These are phyloP conservation scores for Podospora anserina DNA, from an alignment of 495 filamentous ascomycete species.

Conservation along the genomic window DNA sequence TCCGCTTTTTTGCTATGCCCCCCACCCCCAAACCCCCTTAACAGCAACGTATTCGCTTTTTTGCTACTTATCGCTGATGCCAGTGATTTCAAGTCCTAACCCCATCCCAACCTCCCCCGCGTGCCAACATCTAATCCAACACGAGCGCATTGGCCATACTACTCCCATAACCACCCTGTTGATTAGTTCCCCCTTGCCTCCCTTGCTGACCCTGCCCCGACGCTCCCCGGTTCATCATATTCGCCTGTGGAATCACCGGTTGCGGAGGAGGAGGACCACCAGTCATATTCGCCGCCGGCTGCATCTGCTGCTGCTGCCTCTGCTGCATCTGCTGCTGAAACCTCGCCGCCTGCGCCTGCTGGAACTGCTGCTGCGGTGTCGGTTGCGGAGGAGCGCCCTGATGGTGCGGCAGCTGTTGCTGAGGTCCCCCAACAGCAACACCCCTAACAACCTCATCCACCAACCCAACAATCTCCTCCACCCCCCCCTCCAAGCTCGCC, in stretches of 20 bases:
- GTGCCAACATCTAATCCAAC: background rate
- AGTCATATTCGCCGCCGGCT: conserved; percentile 4
- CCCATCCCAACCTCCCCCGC: too few species aligned
- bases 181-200: conserved; percentile 14
- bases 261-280: background rate
- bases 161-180: conserved; percentile 11
- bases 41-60: too few species aligned
- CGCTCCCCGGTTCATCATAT: background rate
- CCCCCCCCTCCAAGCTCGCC: conserved; percentile 31
- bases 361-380: conserved; percentile 10
- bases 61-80: too few species aligned
- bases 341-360: conserved; percentile 11
- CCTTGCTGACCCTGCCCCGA: background rate
- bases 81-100: too few species aligned
- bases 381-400: background rate
- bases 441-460: conserved; percentile 34
- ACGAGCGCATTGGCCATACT: conserved; percentile 12
- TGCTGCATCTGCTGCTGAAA: conserved; percentile 20
- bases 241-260: background rate
- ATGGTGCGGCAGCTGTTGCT: conserved; percentile 5
- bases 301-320: conserved; percentile 13
- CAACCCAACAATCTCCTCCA: conserved; percentile 29
- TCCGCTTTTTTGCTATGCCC: too few species aligned
- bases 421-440: conserved; percentile 21
- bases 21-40: too few species aligned